Conservation (phyloP, 2,329 filamentous ascomycete species). For the Fusarium oligoseptatum region DNA sequence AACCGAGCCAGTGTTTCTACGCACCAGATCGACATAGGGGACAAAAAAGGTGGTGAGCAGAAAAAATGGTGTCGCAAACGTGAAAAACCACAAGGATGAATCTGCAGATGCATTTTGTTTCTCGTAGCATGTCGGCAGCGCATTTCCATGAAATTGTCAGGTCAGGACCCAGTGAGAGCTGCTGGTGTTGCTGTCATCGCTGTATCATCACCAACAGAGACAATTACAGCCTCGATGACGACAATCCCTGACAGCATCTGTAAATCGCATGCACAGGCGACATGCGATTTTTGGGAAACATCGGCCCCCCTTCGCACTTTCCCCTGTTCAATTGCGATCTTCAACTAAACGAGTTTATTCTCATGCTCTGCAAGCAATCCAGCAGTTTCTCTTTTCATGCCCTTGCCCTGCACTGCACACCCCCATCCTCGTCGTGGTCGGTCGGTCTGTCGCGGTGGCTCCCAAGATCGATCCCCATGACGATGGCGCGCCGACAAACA, state of each 20-base stretch:
- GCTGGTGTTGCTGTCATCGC: not conserved
- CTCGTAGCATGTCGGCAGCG: not conserved
- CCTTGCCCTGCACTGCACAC: not conserved
- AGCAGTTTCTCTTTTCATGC: not conserved
- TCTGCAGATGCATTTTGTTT: not conserved
- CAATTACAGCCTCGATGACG: not conserved
- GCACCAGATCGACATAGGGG: slow-evolving; percentile 1
- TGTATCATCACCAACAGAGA: slow-evolving; percentile 6
- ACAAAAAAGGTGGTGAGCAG: not conserved
- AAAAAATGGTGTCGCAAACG: not conserved
- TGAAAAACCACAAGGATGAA: not conserved
- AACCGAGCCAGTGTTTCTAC: not conserved
- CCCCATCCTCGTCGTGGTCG: not conserved
- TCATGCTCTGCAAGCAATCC: not conserved
- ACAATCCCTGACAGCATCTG: not conserved
- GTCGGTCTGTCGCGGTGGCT: not conserved
- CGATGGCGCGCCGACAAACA: not conserved
- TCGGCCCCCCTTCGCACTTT: slow-evolving; percentile 6
- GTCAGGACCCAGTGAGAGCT: not conserved
- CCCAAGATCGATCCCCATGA: slow-evolving; percentile 15
- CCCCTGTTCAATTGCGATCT: slow-evolving; percentile 35
- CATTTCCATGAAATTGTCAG: not conserved
- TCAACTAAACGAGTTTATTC: slow-evolving; percentile 26
- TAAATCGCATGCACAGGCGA: slow-evolving; percentile 26
- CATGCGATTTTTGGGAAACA: slow-evolving; percentile 26